These are phyloP conservation scores for Erodium moschatum DNA, from an alignment of 441 rosid genomes.

Conservation along the genomic window DNA sequence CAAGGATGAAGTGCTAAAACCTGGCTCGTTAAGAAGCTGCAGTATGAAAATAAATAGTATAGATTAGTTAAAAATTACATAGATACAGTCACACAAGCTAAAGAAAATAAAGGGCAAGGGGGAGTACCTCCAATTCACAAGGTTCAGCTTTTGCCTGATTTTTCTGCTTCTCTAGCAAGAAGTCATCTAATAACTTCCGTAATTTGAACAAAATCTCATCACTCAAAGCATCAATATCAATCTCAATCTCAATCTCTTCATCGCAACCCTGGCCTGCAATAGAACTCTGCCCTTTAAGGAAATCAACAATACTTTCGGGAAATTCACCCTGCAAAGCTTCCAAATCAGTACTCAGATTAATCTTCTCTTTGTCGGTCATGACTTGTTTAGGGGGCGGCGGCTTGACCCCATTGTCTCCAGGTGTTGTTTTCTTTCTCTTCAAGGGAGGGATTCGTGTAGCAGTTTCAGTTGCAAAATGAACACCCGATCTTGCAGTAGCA, in stretches of 20 bases:
- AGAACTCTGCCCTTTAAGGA: slow-evolving; percentile 57
- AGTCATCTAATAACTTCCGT: slow-evolving; percentile 61
- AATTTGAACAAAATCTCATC: slow-evolving; percentile 57
- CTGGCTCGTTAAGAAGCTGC: slow-evolving; percentile 59
- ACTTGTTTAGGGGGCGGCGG: slow-evolving; percentile 35
- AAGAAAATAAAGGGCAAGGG: slow-evolving; percentile 3
- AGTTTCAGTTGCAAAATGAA: slow-evolving; percentile 31
- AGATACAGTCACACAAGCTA: not conserved
- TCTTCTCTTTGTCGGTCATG: slow-evolving; percentile 63
- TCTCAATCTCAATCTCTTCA: slow-evolving; percentile 45
- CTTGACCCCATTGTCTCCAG: slow-evolving; percentile 29
- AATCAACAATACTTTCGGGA: slow-evolving; percentile 59
- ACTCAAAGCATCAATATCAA: slow-evolving; percentile 66
- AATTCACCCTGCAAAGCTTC: slow-evolving; percentile 52
- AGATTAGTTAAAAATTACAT: not conserved
- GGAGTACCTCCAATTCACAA: slow-evolving; percentile 69
- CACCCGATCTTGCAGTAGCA: slow-evolving; percentile 22
- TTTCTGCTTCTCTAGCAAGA: slow-evolving; percentile 44
- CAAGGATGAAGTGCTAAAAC: slow-evolving; percentile 52
- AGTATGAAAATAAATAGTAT: slow-evolving; percentile 7
- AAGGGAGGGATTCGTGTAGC: slow-evolving; percentile 21
- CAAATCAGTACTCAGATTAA: slow-evolving; percentile 48
- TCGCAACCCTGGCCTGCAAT: slow-evolving; percentile 46
- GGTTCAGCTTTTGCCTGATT: slow-evolving; percentile 44
- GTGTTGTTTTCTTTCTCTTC: slow-evolving; percentile 35